Base-by-base conservation (phyloP, 2,329 filamentous ascomycete genomes). In the Microcyclospora pomicola region DNA sequence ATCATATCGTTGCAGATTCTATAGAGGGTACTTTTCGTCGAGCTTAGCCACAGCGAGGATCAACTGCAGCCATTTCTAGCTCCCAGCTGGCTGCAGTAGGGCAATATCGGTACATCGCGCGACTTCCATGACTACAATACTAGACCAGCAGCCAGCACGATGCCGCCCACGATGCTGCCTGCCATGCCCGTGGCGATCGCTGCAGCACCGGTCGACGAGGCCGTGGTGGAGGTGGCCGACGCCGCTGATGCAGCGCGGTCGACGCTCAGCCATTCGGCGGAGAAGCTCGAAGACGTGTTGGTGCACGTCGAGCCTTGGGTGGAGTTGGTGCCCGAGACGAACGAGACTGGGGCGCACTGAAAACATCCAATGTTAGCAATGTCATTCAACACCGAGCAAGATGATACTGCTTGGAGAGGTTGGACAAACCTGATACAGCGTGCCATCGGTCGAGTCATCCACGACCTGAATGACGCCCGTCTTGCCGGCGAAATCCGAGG, bases 271-370 rank as follows among this genome's bases (percentile, higher is more conserved):
- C 47, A 54, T 6, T 39, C 33, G 6, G 53, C 53, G 13, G 37
- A 43, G 42, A 55, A 55, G 27, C 41, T 45, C 5, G 30, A 31
- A 4, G 51, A 49, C 13, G 41, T 41, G 34, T 54, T 56, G 2
- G 36, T 43, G 47, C 53, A 56, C 19, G 42, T 37, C 14, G 37
- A 31, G 6, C 50, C 51, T 27, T 47, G 30, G 2, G 53, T 56
- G 35, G 30, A 33, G 48, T 55, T 56, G 35, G 45, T 41, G n/a
- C 53, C 53, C 2, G 44, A 36, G 29, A 50, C 49, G 34, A 55
- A 56, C 35, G 48, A 49, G 32, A 56, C 52, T 7, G 53, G 49
- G 9, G 52, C 52, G 35, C 53, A 56, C 52, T 56, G 24, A 24
- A 4, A 13, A 15, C 15, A 15, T 28, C 38, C 27, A 29, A 4